These are phyloP conservation scores for Amyloporia xantha DNA, from an alignment of 768 basidiomycete species.

Conservation along the genomic window DNA sequence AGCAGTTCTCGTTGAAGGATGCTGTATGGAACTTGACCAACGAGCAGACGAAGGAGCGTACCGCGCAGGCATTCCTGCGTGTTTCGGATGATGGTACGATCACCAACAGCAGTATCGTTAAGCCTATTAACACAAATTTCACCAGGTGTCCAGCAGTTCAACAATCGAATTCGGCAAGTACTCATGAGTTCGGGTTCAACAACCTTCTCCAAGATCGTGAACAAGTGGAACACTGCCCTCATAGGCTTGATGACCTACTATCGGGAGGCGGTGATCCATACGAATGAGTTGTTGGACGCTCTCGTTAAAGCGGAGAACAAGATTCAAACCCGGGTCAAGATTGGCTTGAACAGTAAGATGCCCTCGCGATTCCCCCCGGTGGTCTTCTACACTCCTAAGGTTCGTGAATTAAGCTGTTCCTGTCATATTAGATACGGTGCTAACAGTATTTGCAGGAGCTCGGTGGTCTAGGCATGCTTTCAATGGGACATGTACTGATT, in stretches of 20 bases:
- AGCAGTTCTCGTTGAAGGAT: constrained; percentile 95
- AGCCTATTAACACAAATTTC: too few species aligned
- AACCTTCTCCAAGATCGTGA: constrained; percentile 98
- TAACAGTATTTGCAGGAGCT: constrained; percentile 54
- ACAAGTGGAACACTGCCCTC: constrained; percentile 95
- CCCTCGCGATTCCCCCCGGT: constrained; percentile 97
- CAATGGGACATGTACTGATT: constrained; percentile 98
- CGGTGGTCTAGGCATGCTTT: constrained; percentile 97
- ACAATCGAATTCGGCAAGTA: constrained; percentile 94
- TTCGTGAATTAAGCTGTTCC: constrained; percentile 18
- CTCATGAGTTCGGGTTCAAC: constrained; percentile 98
- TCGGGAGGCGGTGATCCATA: constrained; percentile 95
- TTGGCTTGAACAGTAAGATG: constrained; percentile 99
- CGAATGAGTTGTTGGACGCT: constrained; percentile 91
- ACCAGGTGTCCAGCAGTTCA: constrained; percentile 88
- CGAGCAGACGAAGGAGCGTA: constrained; percentile 95
- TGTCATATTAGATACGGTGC: not conserved
- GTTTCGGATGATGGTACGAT: constrained; percentile 84
- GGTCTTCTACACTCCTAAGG: constrained; percentile 94
- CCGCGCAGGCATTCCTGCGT: constrained; percentile 95
- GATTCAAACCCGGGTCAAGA: constrained; percentile 99
- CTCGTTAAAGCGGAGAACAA: constrained; percentile 99
- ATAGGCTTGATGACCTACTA: constrained; percentile 98
- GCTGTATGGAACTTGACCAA: constrained; percentile 97
- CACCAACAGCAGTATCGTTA: not conserved